Evolutionary conservation across 2,329 filamentous ascomycete species (phyloP), one percentile per base, ranked within the genome.

Genomic region (Apiospora arundinis): DNA sequence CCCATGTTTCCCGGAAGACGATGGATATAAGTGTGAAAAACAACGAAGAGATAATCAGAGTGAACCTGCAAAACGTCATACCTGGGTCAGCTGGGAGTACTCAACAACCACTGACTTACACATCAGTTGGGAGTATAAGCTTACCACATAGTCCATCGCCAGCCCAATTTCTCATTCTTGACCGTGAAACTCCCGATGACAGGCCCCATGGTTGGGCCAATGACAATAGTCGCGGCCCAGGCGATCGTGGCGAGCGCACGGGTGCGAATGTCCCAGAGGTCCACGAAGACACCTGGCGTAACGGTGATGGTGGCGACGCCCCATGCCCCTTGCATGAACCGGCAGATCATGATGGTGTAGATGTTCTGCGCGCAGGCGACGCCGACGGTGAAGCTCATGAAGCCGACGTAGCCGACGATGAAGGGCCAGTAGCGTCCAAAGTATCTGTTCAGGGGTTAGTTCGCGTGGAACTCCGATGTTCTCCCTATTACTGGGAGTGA

Each of bases 101-200:
- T 9, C 16, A 14, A 5, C 21, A n/a, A 18, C 16, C 25, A 1
- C n/a, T n/a, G n/a, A n/a, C n/a, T n/a, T n/a, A 21, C 18, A 28
- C 5, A 32, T 8, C 2, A 0, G 21, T 21, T 4, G 5, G 11
- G 49, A 11, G 77, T 78, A 0, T 80, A 80, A 75, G 86, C 82
- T 68, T 90, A 88, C 65, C 86, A 75, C 0, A 86, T 88, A 32
- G 89, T 82, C 81, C 87, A 90, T 12, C 83, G 83, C 0, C 86
- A 89, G 87, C 88, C 90, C 23, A 87, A 25, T 11, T 8, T 60
- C 2, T 60, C 52, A 16, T 60, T 60, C 28, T 60, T 60, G 16
- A 60, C 52, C 16, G 52, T 60, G 28, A 60, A 60, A 6, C 52
- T 60, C 9, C 52, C 52, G 28, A 60, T 60, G 7, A 60, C 67